These are phyloP conservation scores for Styphnolobium japonicum DNA, from an alignment of 306 rosid species.

Conservation along the genomic window DNA sequence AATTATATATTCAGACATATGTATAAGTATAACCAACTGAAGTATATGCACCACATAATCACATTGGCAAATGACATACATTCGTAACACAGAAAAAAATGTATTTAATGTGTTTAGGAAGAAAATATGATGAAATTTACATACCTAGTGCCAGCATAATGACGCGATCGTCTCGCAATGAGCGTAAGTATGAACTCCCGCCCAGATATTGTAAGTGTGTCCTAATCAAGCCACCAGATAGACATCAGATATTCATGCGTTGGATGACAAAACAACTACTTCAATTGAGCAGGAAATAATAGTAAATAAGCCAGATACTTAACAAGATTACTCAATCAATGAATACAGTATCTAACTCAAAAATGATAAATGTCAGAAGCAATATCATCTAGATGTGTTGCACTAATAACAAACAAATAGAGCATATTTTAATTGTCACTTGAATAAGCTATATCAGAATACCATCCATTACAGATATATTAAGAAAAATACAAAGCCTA, in stretches of 20 bases:
- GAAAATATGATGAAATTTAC: constrained; percentile 12
- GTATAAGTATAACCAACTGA: background rate
- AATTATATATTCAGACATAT: constrained; percentile 12
- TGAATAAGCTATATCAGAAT: background rate
- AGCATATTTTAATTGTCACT: background rate
- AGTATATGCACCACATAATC: background rate
- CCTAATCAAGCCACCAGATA: constrained; percentile 46
- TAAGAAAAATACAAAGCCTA: background rate
- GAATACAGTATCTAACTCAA: constrained; percentile 1
- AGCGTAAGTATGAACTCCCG: constrained; percentile 71
- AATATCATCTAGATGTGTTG: background rate
- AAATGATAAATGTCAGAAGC: background rate
- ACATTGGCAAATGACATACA: constrained; percentile 8
- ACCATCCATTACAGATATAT: background rate
- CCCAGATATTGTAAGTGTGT: constrained; percentile 60
- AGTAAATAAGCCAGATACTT: background rate
- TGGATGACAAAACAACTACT: constrained; percentile 2
- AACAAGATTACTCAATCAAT: constrained; percentile 8
- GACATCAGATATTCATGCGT: constrained; percentile 12
- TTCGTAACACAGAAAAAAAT: no score
- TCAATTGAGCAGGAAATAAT: constrained; percentile 18
- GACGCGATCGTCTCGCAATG: constrained; percentile 97
- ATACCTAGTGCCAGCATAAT: constrained; percentile 98
- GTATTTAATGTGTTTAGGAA: background rate
- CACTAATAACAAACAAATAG: background rate